These are phyloP conservation scores for Erythrobasidium yunnanense DNA, from an alignment of 768 basidiomycete genomes.

Conservation along the genomic window DNA sequence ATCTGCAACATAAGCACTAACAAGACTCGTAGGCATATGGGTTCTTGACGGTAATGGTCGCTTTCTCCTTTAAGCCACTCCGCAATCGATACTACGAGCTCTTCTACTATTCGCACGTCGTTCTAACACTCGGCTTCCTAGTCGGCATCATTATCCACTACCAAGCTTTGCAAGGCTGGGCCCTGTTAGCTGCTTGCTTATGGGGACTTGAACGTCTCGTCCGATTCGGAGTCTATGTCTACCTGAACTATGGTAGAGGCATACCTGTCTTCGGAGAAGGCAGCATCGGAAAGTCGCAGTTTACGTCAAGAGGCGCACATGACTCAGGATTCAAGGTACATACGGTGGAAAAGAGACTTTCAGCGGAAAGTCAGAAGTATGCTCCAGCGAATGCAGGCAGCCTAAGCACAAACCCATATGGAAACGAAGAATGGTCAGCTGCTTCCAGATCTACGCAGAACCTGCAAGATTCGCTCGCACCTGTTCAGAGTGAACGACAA, in stretches of 20 bases:
- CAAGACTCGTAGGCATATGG: constrained; percentile 48
- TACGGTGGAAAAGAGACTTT: constrained; percentile 18
- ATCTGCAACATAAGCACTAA: not conserved
- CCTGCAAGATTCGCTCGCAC: not conserved
- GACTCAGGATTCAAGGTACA: constrained; percentile 19
- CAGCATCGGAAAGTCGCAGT: constrained; percentile 8
- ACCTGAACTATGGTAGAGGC: constrained; percentile 49
- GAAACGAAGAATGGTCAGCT: constrained; percentile 27
- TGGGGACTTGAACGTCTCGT: constrained; percentile 58
- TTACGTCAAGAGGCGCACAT: not conserved
- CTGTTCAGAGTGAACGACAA: not conserved
- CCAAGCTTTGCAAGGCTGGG: constrained; percentile 29
- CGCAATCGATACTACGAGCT: constrained; percentile 52
- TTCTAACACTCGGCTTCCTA: constrained; percentile 56
- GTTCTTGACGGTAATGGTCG: constrained; percentile 50
- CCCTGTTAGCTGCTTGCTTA: constrained; percentile 47
- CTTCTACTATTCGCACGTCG: constrained; percentile 58
- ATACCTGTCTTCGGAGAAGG: constrained; percentile 25
- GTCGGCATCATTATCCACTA: constrained; percentile 58
- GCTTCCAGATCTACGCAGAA: constrained; percentile 21
- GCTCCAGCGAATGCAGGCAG: constrained; percentile 4
- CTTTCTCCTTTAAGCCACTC: constrained; percentile 49
- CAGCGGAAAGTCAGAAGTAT: constrained; percentile 22
- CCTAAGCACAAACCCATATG: not conserved
- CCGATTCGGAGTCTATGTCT: constrained; percentile 52